Base-by-base conservation (phyloP, 2,329 filamentous ascomycete genomes). In the Monosporascus ibericus region DNA sequence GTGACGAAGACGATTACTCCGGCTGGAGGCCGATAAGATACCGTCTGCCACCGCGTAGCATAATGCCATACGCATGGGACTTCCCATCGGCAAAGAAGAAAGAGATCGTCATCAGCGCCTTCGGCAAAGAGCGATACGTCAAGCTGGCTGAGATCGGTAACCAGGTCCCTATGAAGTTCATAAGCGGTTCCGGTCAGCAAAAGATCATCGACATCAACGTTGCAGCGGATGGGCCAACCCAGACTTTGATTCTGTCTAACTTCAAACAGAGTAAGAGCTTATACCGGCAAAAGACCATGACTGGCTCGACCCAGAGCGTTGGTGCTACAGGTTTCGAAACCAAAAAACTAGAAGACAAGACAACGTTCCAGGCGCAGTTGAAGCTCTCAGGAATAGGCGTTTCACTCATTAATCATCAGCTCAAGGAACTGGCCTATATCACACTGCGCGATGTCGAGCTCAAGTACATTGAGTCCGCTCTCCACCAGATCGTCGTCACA, bases 11-110 rank as follows among this genome's bases (percentile, higher is more conserved):
- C 60, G 89, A 96, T 63, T 78, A 85, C 52, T 92, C 89, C 50
- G 90, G 90, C 4, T 99, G 94, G 90, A 87, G 89, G 58, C 92
- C 91, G 2, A 90, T 99, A 56, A 81, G 90, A 50, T 99, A 99
- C 71, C 87, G 92, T 34, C 77, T 99, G 30, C 95, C 95, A 2
- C 86, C 92, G 14, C 81, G 94, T 55, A 97, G 92, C 70, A 96
- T 99, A 70, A 99, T 99, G 94, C 94, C 95, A 1, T 99, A 99
- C 65, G 92, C 94, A 2, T 99, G 94, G 94, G 95, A 99, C 67
- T 99, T 96, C 71, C 95, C 94, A 1, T 92, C 94, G 1, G 92
- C 91, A n/a, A 96, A 95, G 72, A 87, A 90, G 72, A 95, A 94
- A 64, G 94, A 96, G 67, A 82, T 99, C 39, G 84, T 97, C 48